Evolutionary conservation across 495 filamentous ascomycete genomes (phyloP).

Genomic region (Zalerion maritima): DNA sequence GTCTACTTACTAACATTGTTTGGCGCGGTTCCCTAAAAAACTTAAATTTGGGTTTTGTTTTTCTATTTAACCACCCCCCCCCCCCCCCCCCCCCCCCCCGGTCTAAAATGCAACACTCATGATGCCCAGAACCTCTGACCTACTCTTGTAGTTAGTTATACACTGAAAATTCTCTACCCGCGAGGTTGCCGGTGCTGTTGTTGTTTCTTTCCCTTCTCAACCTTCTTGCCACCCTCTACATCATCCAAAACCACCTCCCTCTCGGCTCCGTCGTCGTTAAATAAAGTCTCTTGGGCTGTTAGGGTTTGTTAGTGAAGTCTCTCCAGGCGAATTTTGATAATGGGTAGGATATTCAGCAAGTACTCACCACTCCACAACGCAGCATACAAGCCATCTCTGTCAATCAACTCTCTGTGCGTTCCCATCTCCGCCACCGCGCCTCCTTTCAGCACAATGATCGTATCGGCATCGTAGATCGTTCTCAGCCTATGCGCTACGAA

Average conservation of each 20-base stretch:
- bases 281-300: slow-evolving; percentile 30
- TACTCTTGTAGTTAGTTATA: too few relatives aligned
- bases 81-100: too few relatives aligned
- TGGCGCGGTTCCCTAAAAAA: too few relatives aligned
- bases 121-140: too few relatives aligned
- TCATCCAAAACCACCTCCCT: slow-evolving; percentile 8
- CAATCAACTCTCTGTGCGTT: slow-evolving; percentile 71
- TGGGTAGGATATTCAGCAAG: background rate
- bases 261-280: slow-evolving; percentile 20
- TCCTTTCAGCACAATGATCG: slow-evolving; percentile 81
- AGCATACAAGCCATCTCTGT: slow-evolving; percentile 66
- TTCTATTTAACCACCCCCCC: too few relatives aligned
- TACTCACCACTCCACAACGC: slow-evolving; percentile 78
- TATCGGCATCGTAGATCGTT: slow-evolving; percentile 87
- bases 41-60: too few relatives aligned
- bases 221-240: background rate
- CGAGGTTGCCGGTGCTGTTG: too few relatives aligned
- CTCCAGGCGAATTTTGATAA: background rate
- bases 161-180: too few relatives aligned
- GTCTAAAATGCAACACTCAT: too few relatives aligned
- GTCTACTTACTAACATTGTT: too few relatives aligned
- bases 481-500: slow-evolving; percentile 87
- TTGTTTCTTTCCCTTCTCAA: slow-evolving; percentile 2
- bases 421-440: slow-evolving; percentile 75
- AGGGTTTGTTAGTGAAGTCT: slow-evolving; percentile 1